These are phyloP conservation scores for Globisporangium sylvaticum DNA, from an alignment of 352 stramenopile species.

Conservation along the genomic window DNA sequence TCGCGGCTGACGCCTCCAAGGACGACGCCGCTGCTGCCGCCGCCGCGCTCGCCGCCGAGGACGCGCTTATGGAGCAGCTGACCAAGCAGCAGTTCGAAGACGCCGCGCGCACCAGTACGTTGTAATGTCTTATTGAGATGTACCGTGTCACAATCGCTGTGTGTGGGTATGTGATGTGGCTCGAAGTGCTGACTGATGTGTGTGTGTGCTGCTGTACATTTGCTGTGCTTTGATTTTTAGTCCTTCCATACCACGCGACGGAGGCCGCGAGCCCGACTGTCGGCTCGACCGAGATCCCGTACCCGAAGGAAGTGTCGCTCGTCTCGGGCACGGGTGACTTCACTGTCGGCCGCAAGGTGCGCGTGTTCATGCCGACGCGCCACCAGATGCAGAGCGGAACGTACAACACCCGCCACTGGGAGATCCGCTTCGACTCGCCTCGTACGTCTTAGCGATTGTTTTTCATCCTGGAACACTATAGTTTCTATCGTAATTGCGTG, in stretches of 20 bases:
- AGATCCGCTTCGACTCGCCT: constrained; percentile 71
- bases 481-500: background rate
- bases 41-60: constrained; percentile 38
- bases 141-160: background rate
- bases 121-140: background rate
- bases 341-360: constrained; percentile 59
- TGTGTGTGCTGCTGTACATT: background rate
- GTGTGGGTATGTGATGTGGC: too few species aligned
- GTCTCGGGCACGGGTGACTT: constrained; percentile 65
- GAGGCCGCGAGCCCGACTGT: constrained; percentile 43
- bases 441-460: constrained; percentile 14
- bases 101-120: constrained; percentile 51
- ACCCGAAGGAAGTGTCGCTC: constrained; percentile 58
- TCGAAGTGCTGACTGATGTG: background rate
- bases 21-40: constrained; percentile 19
- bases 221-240: constrained; percentile 16
- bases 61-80: constrained; percentile 38
- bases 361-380: constrained; percentile 68
- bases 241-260: constrained; percentile 62
- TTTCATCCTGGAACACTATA: background rate
- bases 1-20: constrained; percentile 44
- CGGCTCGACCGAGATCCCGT: constrained; percentile 46
- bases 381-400: constrained; percentile 86
- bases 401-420: constrained; percentile 82
- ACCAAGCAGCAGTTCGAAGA: constrained; percentile 40